Evolutionary conservation across 176 grass and related monocot genomes (phyloP).

Genomic region (Oryza nivara): DNA sequence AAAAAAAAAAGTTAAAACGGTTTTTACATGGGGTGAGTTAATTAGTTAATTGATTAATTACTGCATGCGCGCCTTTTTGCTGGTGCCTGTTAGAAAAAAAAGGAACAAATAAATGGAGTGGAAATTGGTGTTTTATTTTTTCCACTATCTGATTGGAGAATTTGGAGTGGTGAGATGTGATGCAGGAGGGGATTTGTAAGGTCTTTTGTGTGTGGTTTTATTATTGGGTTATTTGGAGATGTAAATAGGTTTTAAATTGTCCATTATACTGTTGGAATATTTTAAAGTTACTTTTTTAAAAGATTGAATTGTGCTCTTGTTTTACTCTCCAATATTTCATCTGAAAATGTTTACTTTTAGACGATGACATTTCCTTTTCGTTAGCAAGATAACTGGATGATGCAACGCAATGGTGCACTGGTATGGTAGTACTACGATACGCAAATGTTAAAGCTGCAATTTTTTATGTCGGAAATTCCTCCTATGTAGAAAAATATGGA

Average conservation of each 20-base stretch:
- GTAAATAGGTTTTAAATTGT: background rate
- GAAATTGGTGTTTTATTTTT: background rate
- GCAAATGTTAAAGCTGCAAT: background rate
- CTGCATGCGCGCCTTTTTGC: background rate
- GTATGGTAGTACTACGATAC: background rate
- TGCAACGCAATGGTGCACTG: too few relatives aligned
- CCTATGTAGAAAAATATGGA: too few relatives aligned
- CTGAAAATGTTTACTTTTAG: too few relatives aligned
- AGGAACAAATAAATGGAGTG: background rate
- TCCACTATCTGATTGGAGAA: background rate
- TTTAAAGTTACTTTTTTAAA: background rate
- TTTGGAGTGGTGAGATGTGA: background rate
- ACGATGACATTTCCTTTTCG: too few relatives aligned
- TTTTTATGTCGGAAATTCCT: background rate
- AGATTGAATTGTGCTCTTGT: background rate
- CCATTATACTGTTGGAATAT: too few relatives aligned
- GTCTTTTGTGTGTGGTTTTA: background rate
- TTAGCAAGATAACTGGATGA: too few relatives aligned
- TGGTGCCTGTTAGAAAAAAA: background rate
- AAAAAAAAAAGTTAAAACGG: background rate
- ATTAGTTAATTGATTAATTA: background rate
- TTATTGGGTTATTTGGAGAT: background rate
- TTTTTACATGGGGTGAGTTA: constrained; percentile 3
- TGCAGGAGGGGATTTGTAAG: background rate
- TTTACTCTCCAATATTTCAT: background rate